Evolutionary conservation across 257 asterid genomes (phyloP).

Genomic region (Solanum chmielewskii): DNA sequence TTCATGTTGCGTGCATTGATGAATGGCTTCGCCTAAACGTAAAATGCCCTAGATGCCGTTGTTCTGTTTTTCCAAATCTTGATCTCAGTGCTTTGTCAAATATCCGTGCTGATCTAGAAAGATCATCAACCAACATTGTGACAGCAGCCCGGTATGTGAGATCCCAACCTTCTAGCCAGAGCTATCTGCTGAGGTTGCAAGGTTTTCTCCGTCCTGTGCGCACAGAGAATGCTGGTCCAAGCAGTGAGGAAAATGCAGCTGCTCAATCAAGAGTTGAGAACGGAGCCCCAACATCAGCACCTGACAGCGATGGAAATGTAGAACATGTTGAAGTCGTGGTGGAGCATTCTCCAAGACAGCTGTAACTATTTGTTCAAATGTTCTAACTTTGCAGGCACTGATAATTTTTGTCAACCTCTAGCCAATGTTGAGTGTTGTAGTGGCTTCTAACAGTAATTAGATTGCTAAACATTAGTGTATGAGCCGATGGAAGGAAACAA

Average conservation of each 20-base stretch:
- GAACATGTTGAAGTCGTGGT: slow-evolving; percentile 44
- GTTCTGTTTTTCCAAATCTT: slow-evolving; percentile 91
- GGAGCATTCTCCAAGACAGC: slow-evolving; percentile 15
- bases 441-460: background rate
- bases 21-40: slow-evolving; percentile 91
- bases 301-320: slow-evolving; percentile 1
- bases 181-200: slow-evolving; percentile 68
- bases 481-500: background rate
- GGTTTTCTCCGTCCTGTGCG: slow-evolving; percentile 59
- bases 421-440: background rate
- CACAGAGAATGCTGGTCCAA: slow-evolving; percentile 31
- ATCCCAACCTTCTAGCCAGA: slow-evolving; percentile 65
- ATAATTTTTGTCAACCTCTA: background rate
- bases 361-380: background rate
- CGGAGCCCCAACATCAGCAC: slow-evolving; percentile 5
- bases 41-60: slow-evolving; percentile 95
- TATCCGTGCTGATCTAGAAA: slow-evolving; percentile 55
- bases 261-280: slow-evolving; percentile 16
- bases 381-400: background rate
- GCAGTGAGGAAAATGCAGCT: slow-evolving; percentile 7
- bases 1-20: slow-evolving; percentile 91
- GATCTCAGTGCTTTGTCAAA: slow-evolving; percentile 84
- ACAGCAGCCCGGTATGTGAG: slow-evolving; percentile 53
- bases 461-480: background rate
- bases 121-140: slow-evolving; percentile 28